phyloP scores from a whole-genome alignment of 2,329 filamentous ascomycete genomes.

The Pseudogymnoascus sp. region DNA sequence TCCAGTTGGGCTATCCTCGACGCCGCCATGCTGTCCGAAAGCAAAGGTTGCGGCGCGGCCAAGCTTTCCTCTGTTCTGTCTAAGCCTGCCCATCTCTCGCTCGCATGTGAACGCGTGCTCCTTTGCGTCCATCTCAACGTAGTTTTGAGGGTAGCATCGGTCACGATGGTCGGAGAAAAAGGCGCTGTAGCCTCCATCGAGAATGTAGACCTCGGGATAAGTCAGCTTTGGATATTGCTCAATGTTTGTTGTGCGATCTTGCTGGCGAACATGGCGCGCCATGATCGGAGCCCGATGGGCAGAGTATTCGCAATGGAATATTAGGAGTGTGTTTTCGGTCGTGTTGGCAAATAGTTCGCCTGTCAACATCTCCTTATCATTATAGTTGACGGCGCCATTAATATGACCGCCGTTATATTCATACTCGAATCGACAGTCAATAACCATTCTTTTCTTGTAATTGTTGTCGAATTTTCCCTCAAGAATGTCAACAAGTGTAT shows the following conservation, averaged over 20 bases:
- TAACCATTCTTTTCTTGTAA: constrained; percentile 75
- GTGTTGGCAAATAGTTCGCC: constrained; percentile 61
- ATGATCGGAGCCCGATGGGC: constrained; percentile 93
- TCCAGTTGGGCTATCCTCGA: constrained; percentile 52
- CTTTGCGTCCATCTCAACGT: constrained; percentile 91
- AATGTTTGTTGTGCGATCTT: constrained; percentile 77
- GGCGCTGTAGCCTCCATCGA: constrained; percentile 90
- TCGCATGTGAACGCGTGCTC: constrained; percentile 91
- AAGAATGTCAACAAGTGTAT: constrained; percentile 77
- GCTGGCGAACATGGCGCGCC: constrained; percentile 84
- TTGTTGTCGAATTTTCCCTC: constrained; percentile 71
- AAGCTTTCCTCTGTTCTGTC: constrained; percentile 74
- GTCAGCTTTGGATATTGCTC: constrained; percentile 80
- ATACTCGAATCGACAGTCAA: constrained; percentile 98
- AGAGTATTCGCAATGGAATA: constrained; percentile 98
- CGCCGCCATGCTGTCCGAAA: constrained; percentile 64
- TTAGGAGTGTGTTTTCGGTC: constrained; percentile 65
- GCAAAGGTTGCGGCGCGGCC: constrained; percentile 88
- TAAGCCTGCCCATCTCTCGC: constrained; percentile 86
- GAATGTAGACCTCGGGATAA: constrained; percentile 96
- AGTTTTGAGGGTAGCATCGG: constrained; percentile 88
- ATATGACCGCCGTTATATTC: constrained; percentile 97
- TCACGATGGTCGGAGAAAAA: constrained; percentile 75
- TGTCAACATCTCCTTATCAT: constrained; percentile 85
- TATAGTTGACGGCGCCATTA: constrained; percentile 87